Base-by-base conservation (phyloP, 2,329 filamentous ascomycete species). In the Leptographium wingfieldii region DNA sequence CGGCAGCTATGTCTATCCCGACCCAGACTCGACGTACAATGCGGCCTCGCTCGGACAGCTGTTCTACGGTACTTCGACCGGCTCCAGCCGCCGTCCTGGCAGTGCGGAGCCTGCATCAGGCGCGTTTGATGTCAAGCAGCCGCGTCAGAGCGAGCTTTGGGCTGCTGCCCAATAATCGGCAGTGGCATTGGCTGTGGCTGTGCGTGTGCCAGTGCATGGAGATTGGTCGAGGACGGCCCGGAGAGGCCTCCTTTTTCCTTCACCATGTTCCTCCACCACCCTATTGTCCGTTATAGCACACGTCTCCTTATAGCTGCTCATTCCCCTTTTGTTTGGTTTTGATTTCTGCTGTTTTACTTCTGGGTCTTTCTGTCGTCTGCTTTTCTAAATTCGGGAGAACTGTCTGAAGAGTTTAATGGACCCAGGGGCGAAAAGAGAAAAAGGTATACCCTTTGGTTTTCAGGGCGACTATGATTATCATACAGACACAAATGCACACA, bases 1-100 rank as follows among this genome's bases (percentile, higher is more conserved):
- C 67, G 76, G 73, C 53, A 83, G 78, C 63, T 92, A 90, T 64
- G 84, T 88, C 63, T 96, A 95, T 69, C 84, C 87, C 9, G 95
- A 96, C 66, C 88, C 90, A 0, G 90, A 95, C 31, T 46, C 59
- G 66, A 82, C 83, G 31, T 86, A 86, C 62, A 80, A 80, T 43
- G 79, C 82, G 56, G 79, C 80, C 48, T 77, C 73, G 5, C 79
- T 84, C 69, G 80, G 80, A 40, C 83, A 87, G 67, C 83, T 90
- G 75, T 92, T 91, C 71, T 92, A 91, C 66, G 78, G 80, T 43
- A 83, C 83, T 63, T 35, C 61, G 7, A 22, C 61, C 3, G 22
- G 35, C 27, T 25, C 40, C 25, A 84, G 90, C 65, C 83, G 88
- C 60, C 80, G 88, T 61, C 85, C 87, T 4, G 86, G 87, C 66